Conservation (phyloP, 768 basidiomycete species). For the Naganishia antarctica region DNA sequence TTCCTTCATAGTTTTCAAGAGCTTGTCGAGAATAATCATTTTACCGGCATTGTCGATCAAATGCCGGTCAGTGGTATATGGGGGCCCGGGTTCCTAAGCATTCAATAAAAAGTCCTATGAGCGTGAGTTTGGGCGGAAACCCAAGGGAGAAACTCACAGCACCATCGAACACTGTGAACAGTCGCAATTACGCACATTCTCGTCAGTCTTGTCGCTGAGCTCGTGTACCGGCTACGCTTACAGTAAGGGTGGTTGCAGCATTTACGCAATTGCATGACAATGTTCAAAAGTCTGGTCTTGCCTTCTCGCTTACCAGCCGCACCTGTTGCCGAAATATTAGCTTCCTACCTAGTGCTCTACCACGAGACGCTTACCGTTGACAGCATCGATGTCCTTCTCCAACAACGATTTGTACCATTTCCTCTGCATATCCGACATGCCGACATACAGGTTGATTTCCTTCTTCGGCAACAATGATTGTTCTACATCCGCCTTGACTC, state of each 20-base stretch:
- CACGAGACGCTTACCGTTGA: constrained; percentile 63
- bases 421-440: constrained; percentile 92
- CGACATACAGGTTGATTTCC: constrained; percentile 97
- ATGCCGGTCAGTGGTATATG: constrained; percentile 97
- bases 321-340: constrained; percentile 52
- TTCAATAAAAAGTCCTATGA: not conserved
- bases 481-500: constrained; percentile 95
- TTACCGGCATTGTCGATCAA: constrained; percentile 90
- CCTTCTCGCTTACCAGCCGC: constrained; percentile 96
- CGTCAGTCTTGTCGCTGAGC: not conserved
- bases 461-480: constrained; percentile 94
- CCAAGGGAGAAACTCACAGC: constrained; percentile 34
- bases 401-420: constrained; percentile 92
- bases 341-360: not conserved
- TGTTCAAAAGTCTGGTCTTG: constrained; percentile 94
- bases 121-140: too few relatives aligned
- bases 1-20: constrained; percentile 76
- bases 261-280: constrained; percentile 86
- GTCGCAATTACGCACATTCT: not conserved
- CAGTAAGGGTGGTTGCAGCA: constrained; percentile 52
- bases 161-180: constrained; percentile 44
- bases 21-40: constrained; percentile 95
- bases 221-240: constrained; percentile 32
- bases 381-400: constrained; percentile 98
- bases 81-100: constrained; percentile 90